Percentiles rank a stretch among this genome's conserved stretches.
Evolutionary conservation across 495 filamentous ascomycete species (phyloP).

Genomic region (Margaritispora aquatica): DNA sequence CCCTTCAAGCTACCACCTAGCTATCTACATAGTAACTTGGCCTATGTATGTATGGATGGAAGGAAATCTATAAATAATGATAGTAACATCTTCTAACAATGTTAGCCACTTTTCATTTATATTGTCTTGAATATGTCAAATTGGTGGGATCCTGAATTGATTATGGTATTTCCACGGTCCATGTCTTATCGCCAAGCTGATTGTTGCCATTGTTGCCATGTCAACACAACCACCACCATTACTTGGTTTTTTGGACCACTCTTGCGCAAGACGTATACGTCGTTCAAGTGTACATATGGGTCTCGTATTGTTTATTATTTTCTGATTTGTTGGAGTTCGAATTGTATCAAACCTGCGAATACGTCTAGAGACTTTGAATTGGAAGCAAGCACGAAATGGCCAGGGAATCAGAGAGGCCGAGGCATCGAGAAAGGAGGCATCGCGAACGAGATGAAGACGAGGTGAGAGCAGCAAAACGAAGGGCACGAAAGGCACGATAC

Average conservation of each 20-base stretch:
- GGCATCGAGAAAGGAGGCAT: constrained; percentile 17
- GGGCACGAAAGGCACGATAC: constrained; percentile 26
- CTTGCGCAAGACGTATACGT: neutral
- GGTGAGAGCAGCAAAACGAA: constrained; percentile 9
- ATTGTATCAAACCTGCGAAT: neutral
- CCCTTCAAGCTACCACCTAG: too few relatives aligned
- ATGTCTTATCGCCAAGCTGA: neutral
- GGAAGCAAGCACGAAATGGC: constrained; percentile 11
- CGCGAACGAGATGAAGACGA: constrained; percentile 3
- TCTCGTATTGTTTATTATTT: neutral
- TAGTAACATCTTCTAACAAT: too few relatives aligned
- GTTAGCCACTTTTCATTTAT: too few relatives aligned
- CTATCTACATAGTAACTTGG: too few relatives aligned
- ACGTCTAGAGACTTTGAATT: neutral
- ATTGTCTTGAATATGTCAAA: too few relatives aligned
- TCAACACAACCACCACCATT: neutral
- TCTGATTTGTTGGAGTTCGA: neutral
- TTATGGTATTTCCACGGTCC: too few relatives aligned
- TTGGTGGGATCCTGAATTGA: too few relatives aligned
- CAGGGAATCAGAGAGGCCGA: constrained; percentile 18
- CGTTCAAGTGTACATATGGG: neutral
- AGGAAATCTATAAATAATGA: too few relatives aligned
- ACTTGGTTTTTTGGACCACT: too few relatives aligned
- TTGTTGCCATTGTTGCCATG: constrained; percentile 14
- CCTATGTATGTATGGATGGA: too few relatives aligned